Evolutionary conservation across 2,329 filamentous ascomycete genomes (phyloP).

Genomic region (Phaeoacremonium minimum): DNA sequence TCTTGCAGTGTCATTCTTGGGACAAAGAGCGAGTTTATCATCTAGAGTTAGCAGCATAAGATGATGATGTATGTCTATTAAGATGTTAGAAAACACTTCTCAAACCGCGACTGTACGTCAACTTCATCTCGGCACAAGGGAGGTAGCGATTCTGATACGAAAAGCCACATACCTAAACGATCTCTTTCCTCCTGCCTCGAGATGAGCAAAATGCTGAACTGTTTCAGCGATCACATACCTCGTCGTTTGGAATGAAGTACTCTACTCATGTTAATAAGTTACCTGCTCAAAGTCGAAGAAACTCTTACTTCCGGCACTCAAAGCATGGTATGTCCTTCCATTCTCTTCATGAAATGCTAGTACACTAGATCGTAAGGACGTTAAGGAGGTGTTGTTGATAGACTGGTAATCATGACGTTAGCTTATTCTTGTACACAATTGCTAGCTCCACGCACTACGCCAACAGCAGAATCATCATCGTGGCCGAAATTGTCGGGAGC

Average conservation of each 20-base stretch:
- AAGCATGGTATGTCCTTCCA: slow-evolving; percentile 16
- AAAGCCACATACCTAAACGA: slow-evolving; percentile 9
- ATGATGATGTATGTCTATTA: slow-evolving; percentile 13
- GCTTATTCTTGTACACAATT: background rate
- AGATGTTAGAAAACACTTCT: background rate
- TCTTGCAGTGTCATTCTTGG: slow-evolving; percentile 12
- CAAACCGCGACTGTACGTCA: no score
- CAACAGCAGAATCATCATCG: background rate
- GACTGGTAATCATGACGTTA: background rate
- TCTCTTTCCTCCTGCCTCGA: slow-evolving; percentile 11
- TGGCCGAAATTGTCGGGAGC: background rate
- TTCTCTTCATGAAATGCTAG: slow-evolving; percentile 15
- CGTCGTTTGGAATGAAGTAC: slow-evolving; percentile 15
- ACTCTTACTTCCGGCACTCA: slow-evolving; percentile 17
- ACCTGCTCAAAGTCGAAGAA: background rate
- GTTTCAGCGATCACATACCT: slow-evolving; percentile 7
- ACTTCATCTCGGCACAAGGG: no score
- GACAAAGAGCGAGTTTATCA: slow-evolving; percentile 10
- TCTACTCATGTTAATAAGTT: slow-evolving; percentile 4
- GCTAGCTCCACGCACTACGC: background rate
- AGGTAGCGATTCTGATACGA: background rate
- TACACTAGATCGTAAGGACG: slow-evolving; percentile 15
- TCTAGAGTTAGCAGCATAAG: slow-evolving; percentile 12
- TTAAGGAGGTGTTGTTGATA: slow-evolving; percentile 8
- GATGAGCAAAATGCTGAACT: background rate